Base-by-base conservation (phyloP, 106 monocot genomes). In the Posidonia australis region DNA sequence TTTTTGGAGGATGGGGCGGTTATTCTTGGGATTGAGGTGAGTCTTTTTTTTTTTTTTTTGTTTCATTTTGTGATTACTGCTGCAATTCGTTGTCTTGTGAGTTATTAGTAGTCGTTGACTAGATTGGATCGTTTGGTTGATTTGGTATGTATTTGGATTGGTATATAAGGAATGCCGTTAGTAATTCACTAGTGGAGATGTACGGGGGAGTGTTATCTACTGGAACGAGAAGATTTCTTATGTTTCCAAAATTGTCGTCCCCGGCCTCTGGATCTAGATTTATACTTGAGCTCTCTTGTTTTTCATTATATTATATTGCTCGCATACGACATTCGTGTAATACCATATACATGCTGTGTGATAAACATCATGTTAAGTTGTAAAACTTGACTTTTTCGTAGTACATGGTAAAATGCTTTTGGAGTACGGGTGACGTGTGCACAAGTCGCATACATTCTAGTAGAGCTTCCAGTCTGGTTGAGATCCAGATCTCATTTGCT, bases 1-100 rank as follows among this genome's bases (percentile, higher is more conserved):
- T 88, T 88, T 56, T 76, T 83, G 0, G 88, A 65, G 7, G 51
- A 75, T 66, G 81, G 76, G 2, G 80, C 88, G 0, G 78, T 76
- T 5, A 83, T 88, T 66, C 70, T 83, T 6, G 88, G 73, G 25
- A 46, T 70, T 10, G 29, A 76, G 75, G 88, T 88, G 47, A 76
- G 61, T 20, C 2, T 42, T 42, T 42, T 36, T 36, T 36, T 2
- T 36, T 36, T 7, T 36, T 36, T 2, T 36, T 36, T 36, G 36
- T 2, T 36, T 4, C 2, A 7, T 2, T 36, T 36, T 36, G 2
- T 36, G 2, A 2, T 7, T 36, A 7, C 36, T n/a, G 36, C 36
- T 36, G 36, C 36, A 36, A 7, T 7, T 36, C 7, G 36, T 4
- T 2, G 5, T 36, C 36, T 36, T 36, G 36, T 36, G 5, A 36